Conservation (phyloP, 2,329 filamentous ascomycete genomes). For the Ophiocordyceps robertsii region DNA sequence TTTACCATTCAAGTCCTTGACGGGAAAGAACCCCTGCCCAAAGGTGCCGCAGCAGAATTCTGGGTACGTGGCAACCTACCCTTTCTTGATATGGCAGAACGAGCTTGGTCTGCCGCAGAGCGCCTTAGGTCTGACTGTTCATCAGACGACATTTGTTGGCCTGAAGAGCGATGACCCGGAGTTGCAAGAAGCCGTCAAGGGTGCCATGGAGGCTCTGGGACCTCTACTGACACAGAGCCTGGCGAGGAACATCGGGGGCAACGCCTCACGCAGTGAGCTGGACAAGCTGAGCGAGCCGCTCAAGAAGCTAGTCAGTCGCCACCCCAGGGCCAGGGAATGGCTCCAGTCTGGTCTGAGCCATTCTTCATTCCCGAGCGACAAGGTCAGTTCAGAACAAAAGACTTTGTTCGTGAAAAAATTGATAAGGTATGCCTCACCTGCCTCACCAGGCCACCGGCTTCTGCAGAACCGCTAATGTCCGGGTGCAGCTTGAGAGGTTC, state of each 20-base stretch:
- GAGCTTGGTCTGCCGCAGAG: too few relatives aligned
- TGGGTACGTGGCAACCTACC: constrained; percentile 40
- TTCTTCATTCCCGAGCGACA: constrained; percentile 43
- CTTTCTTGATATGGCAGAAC: too few relatives aligned
- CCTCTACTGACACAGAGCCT: constrained; percentile 46
- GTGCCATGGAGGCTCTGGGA: constrained; percentile 45
- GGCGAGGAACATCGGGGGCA: constrained; percentile 53
- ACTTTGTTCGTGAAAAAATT: constrained; percentile 52
- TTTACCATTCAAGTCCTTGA: constrained; percentile 60
- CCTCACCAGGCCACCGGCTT: background rate
- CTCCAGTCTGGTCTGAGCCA: constrained; percentile 45
- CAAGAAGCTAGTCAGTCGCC: constrained; percentile 49
- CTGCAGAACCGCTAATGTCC: too few relatives aligned
- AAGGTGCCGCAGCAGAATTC: constrained; percentile 59
- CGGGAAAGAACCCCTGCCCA: constrained; percentile 61
- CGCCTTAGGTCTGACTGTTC: background rate
- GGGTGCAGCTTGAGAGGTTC: constrained; percentile 44
- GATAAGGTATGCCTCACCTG: constrained; percentile 30
- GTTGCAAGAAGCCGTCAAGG: constrained; percentile 28
- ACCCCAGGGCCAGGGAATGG: constrained; percentile 45
- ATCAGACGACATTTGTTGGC: constrained; percentile 37
- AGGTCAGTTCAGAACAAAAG: constrained; percentile 46
- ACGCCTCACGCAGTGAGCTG: constrained; percentile 56
- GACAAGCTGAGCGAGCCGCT: constrained; percentile 58
- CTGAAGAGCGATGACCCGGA: constrained; percentile 28